phyloP scores from a whole-genome alignment of 2,329 filamentous ascomycete species.

The Hymenoscyphus occultus region DNA sequence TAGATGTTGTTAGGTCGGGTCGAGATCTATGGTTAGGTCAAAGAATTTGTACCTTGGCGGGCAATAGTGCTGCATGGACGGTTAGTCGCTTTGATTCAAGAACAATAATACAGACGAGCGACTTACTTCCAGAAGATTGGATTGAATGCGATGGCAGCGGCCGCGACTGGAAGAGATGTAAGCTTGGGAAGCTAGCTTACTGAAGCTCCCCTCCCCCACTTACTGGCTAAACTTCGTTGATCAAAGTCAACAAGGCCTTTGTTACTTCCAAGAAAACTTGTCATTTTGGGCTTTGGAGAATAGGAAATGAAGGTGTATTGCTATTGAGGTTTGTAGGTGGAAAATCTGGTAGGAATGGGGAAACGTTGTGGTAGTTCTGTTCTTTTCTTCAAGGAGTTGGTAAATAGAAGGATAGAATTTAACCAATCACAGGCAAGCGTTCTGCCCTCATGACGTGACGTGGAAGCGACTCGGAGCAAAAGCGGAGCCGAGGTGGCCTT shows the following conservation, averaged over 20 bases:
- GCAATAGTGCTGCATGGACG: slow-evolving; percentile 66
- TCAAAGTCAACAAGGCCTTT: slow-evolving; percentile 54
- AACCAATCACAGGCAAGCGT: slow-evolving; percentile 24
- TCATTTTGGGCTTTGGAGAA: slow-evolving; percentile 23
- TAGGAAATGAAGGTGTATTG: not conserved
- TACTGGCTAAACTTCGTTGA: slow-evolving; percentile 66
- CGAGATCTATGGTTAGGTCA: slow-evolving; percentile 13
- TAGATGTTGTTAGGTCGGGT: slow-evolving; percentile 39
- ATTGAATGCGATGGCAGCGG: slow-evolving; percentile 84
- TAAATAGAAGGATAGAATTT: slow-evolving; percentile 11
- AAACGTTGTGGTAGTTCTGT: slow-evolving; percentile 13
- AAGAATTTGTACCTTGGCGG: slow-evolving; percentile 63
- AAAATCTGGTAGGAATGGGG: not conserved
- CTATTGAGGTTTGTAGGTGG: not conserved
- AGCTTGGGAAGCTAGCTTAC: slow-evolving; percentile 21
- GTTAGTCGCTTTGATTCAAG: slow-evolving; percentile 11
- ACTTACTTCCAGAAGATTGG: slow-evolving; percentile 99
- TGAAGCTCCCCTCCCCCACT: slow-evolving; percentile 29
- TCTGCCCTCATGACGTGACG: slow-evolving; percentile 21
- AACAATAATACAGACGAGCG: slow-evolving; percentile 9
- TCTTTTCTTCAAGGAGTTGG: not conserved
- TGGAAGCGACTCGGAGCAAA: slow-evolving; percentile 16
- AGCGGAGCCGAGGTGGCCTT: not conserved
- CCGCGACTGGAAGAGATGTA: slow-evolving; percentile 61
- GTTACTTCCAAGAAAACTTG: slow-evolving; percentile 27